These are phyloP conservation scores for Colletotrichum neosansevieriae DNA, from an alignment of 2,329 filamentous ascomycete species.

Conservation along the genomic window DNA sequence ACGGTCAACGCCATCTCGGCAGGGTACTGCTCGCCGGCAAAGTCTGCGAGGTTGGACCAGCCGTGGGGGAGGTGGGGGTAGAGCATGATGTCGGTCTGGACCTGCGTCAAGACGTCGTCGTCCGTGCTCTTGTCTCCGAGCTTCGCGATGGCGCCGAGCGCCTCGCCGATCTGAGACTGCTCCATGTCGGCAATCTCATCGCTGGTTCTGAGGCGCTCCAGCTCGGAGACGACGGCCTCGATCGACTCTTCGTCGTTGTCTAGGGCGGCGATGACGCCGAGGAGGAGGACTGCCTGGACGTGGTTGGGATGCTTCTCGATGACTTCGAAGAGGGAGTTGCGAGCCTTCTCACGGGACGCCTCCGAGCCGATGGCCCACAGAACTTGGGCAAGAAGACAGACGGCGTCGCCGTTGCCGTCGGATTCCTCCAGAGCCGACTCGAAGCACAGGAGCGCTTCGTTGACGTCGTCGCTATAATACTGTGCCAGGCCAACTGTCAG, in stretches of 20 bases:
- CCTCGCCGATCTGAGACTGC: conserved; percentile 76
- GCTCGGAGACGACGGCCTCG: conserved; percentile 83
- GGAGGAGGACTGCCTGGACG: conserved; percentile 81
- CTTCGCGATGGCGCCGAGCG: conserved; percentile 80
- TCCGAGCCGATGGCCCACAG: conserved; percentile 90
- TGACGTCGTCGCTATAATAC: conserved; percentile 76
- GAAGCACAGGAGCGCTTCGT: conserved; percentile 82
- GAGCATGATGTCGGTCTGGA: conserved; percentile 83
- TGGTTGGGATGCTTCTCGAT: conserved; percentile 82
- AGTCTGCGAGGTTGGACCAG: conserved; percentile 80
- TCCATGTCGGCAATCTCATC: conserved; percentile 73
- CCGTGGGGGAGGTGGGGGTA: conserved; percentile 82
- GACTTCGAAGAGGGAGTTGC: conserved; percentile 82
- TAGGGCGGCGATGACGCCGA: conserved; percentile 86
- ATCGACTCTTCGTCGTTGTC: conserved; percentile 84
- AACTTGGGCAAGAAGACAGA: conserved; percentile 89
- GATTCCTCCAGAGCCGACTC: conserved; percentile 83
- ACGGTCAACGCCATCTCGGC: conserved; percentile 86
- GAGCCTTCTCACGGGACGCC: conserved; percentile 79
- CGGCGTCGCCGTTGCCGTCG: conserved; percentile 80
- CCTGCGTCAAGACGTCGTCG: conserved; percentile 70
- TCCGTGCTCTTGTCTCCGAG: conserved; percentile 63
- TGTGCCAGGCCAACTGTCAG: conserved; percentile 87
- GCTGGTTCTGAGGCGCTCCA: conserved; percentile 78
- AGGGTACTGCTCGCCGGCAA: conserved; percentile 64